phyloP scores from a whole-genome alignment of 352 stramenopile genomes.

The Phytophthora niederhauseri region DNA sequence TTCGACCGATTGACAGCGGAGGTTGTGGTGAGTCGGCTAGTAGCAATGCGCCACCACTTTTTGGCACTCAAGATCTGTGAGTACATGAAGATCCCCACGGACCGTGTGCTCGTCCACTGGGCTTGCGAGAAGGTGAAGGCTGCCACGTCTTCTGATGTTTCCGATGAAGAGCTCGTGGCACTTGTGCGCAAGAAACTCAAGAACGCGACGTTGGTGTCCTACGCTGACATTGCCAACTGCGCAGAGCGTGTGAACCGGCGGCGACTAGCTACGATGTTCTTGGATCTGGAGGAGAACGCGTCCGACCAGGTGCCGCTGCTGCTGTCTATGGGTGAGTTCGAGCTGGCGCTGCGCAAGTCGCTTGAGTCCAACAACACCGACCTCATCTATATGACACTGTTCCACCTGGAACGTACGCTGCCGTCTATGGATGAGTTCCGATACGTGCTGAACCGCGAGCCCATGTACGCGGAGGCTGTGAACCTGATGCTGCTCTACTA shows the following conservation, averaged over 20 bases:
- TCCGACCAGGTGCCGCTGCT: conserved; percentile 89
- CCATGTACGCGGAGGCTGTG: conserved; percentile 73
- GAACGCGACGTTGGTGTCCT: conserved; percentile 79
- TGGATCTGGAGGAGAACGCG: conserved; percentile 89
- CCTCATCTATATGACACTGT: conserved; percentile 90
- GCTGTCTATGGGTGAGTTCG: conserved; percentile 92
- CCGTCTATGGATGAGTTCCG: conserved; percentile 84
- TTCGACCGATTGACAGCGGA: conserved; percentile 86
- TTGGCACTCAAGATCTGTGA: conserved; percentile 93
- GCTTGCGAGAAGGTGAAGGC: conserved; percentile 90
- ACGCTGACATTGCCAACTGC: conserved; percentile 84
- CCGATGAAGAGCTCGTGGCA: conserved; percentile 84
- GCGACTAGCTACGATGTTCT: conserved; percentile 89
- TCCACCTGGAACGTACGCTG: conserved; percentile 84
- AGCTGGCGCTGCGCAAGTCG: conserved; percentile 89
- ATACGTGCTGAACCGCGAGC: conserved; percentile 73
- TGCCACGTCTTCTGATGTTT: conserved; percentile 46
- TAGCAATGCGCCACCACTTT: conserved; percentile 87
- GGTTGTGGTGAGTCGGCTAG: conserved; percentile 86
- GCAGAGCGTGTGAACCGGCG: conserved; percentile 82
- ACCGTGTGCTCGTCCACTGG: conserved; percentile 91
- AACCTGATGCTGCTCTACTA: conserved; percentile 85
- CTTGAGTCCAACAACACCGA: conserved; percentile 91
- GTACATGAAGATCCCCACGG: conserved; percentile 87
- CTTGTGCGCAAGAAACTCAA: conserved; percentile 88